A percentile compares a stretch with the other conserved stretches of the same genome.
phyloP scores from a whole-genome alignment of 1,284 basidiomycete genomes.

The Rhizoctonia solani region DNA sequence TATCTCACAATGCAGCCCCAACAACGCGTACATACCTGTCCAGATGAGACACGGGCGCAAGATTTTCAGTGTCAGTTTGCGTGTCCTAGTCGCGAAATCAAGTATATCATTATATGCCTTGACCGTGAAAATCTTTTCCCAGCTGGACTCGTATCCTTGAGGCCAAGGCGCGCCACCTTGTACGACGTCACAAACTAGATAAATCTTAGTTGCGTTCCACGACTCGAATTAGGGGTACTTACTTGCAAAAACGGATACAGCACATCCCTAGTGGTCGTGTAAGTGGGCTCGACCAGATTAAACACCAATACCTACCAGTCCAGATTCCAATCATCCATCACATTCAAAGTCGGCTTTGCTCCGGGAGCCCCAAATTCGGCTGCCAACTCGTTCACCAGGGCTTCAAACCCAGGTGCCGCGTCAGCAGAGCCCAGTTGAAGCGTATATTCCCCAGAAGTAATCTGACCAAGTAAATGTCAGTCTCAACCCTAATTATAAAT shows the following conservation, averaged over 20 bases:
- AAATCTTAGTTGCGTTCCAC: constrained; percentile 36
- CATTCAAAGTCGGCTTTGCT: constrained; percentile 49
- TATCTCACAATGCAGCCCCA: too few species aligned
- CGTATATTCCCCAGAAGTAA: constrained; percentile 72
- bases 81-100: constrained; percentile 63
- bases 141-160: constrained; percentile 58
- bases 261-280: constrained; percentile 89
- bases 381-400: constrained; percentile 66
- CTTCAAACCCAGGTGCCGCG: constrained; percentile 73
- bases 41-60: constrained; percentile 87
- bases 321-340: constrained; percentile 51
- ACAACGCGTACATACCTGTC: constrained; percentile 62
- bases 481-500: too few species aligned
- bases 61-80: constrained; percentile 72
- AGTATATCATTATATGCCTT: constrained; percentile 63
- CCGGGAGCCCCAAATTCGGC: constrained; percentile 58
- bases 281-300: too few species aligned
- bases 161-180: constrained; percentile 67
- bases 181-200: constrained; percentile 75
- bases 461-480: constrained; percentile 50
- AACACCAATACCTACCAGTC: constrained; percentile 35
- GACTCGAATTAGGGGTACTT: constrained; percentile 48
- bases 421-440: constrained; percentile 87
- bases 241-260: constrained; percentile 85
- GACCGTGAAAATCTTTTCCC: constrained; percentile 60